A percentile compares a stretch with the other conserved stretches of the same genome.
Conservation (phyloP, 2,329 filamentous ascomycete genomes). For the Aspergillus cejpii region DNA sequence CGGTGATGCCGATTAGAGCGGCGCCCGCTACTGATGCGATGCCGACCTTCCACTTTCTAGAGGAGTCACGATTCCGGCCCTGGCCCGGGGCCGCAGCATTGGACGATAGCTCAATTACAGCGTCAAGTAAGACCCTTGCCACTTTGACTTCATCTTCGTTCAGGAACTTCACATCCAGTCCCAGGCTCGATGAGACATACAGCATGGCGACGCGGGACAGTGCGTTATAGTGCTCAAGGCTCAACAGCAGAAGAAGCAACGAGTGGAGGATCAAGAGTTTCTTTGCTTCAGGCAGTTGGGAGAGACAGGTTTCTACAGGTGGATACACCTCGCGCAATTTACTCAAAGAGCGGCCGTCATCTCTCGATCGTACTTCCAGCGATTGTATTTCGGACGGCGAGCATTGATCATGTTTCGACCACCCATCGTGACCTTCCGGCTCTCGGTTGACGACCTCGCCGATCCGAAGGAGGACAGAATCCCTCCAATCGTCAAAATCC, state of each 20-base stretch:
- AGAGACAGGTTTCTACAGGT: slow-evolving; percentile 55
- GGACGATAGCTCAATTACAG: slow-evolving; percentile 69
- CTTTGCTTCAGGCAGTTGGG: slow-evolving; percentile 35
- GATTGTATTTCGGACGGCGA: slow-evolving; percentile 20
- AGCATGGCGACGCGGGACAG: slow-evolving; percentile 67
- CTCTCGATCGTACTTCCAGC: slow-evolving; percentile 18
- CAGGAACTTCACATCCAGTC: slow-evolving; percentile 59
- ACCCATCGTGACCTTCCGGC: slow-evolving; percentile 39
- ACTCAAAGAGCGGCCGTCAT: slow-evolving; percentile 23
- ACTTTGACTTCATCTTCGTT: slow-evolving; percentile 68
- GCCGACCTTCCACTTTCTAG: slow-evolving; percentile 72
- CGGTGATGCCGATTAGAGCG: slow-evolving; percentile 75
- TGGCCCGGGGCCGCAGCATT: slow-evolving; percentile 70
- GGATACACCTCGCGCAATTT: slow-evolving; percentile 45
- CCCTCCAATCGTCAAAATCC: slow-evolving; percentile 76
- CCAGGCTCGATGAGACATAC: slow-evolving; percentile 62
- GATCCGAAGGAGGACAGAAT: slow-evolving; percentile 61
- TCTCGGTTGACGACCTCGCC: slow-evolving; percentile 58
- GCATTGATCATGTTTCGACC: slow-evolving; percentile 18
- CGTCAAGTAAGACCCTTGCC: slow-evolving; percentile 65
- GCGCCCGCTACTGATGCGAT: slow-evolving; percentile 83
- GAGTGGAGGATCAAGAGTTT: slow-evolving; percentile 63
- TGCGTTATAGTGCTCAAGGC: slow-evolving; percentile 68
- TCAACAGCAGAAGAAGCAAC: slow-evolving; percentile 64
- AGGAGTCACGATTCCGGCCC: slow-evolving; percentile 58